phyloP scores from a whole-genome alignment of 108 stramenopile species.

The Aureococcus anophagefferens region DNA sequence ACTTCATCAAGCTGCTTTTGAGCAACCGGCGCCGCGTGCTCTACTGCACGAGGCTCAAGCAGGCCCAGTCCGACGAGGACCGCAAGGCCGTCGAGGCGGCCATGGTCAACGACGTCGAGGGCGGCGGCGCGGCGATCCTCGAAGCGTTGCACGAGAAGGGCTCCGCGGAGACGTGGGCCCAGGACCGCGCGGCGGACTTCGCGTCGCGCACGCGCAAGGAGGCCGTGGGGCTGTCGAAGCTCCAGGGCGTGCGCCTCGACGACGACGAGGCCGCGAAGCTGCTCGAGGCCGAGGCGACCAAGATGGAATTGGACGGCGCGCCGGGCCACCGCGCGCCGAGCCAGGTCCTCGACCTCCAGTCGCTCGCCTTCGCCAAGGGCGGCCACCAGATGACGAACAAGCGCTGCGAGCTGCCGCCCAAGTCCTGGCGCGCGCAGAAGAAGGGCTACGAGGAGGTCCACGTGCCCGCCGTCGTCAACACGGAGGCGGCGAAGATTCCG shows the following conservation, averaged over 20 bases:
- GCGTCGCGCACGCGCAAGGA: conserved; percentile 19
- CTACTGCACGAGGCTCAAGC: conserved; percentile 84
- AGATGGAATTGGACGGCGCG: conserved; percentile 13
- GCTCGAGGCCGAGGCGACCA: conserved; percentile 27
- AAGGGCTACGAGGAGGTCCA: conserved; percentile 99
- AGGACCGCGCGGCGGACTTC: conserved; percentile 48
- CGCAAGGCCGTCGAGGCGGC: conserved; percentile 65
- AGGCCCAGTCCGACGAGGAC: conserved; percentile 72
- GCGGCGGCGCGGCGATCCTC: conserved; percentile 70
- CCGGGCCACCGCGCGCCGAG: neutral
- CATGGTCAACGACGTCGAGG: conserved; percentile 60
- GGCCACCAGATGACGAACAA: conserved; percentile 89
- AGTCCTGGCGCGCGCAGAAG: conserved; percentile 84
- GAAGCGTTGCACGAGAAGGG: conserved; percentile 63
- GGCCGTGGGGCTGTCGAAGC: conserved; percentile 13
- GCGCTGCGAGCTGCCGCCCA: conserved; percentile 74
- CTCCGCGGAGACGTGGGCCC: conserved; percentile 65
- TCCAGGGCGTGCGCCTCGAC: neutral
- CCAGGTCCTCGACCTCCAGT: conserved; percentile 70
- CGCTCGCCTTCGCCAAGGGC: conserved; percentile 77
- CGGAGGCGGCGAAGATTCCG: conserved; percentile 58
- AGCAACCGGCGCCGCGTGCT: conserved; percentile 74
- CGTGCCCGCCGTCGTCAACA: conserved; percentile 82
- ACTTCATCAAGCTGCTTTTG: conserved; percentile 81
- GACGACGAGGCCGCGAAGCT: neutral